Conservation (phyloP, 2,329 filamentous ascomycete genomes). For the Fusarium nematophilum region DNA sequence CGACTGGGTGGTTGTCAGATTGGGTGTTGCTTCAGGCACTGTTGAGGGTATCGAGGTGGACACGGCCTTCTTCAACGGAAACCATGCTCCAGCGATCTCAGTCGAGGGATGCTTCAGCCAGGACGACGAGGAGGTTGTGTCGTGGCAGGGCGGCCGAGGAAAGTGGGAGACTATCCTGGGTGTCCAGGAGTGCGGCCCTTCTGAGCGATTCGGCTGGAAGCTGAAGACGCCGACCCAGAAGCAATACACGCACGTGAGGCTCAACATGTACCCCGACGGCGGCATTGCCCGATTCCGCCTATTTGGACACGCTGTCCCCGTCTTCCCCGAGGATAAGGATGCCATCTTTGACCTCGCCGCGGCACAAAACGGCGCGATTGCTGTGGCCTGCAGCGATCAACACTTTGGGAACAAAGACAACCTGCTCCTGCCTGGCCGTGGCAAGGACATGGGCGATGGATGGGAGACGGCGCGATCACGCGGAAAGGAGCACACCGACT, state of each 20-base stretch:
- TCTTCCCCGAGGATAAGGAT: slow-evolving; percentile 75
- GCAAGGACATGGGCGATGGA: slow-evolving; percentile 87
- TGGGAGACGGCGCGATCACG: slow-evolving; percentile 87
- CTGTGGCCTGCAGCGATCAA: slow-evolving; percentile 81
- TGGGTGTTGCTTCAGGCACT: slow-evolving; percentile 76
- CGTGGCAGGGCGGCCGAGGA: slow-evolving; percentile 68
- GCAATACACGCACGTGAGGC: slow-evolving; percentile 80
- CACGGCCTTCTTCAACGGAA: slow-evolving; percentile 84
- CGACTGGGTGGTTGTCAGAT: slow-evolving; percentile 74
- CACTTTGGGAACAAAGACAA: slow-evolving; percentile 88
- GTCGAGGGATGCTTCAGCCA: slow-evolving; percentile 79
- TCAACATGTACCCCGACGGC: slow-evolving; percentile 89
- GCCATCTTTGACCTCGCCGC: slow-evolving; percentile 81
- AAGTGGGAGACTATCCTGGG: slow-evolving; percentile 79
- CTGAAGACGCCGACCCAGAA: slow-evolving; percentile 69
- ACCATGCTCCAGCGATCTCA: slow-evolving; percentile 82
- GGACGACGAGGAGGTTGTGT: slow-evolving; percentile 71
- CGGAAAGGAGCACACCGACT: slow-evolving; percentile 78
- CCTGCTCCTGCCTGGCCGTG: slow-evolving; percentile 80
- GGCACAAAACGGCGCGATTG: slow-evolving; percentile 82
- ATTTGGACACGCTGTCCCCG: slow-evolving; percentile 79
- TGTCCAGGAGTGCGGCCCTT: slow-evolving; percentile 78
- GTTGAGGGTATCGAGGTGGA: slow-evolving; percentile 82
- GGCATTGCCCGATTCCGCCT: slow-evolving; percentile 85
- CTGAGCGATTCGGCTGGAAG: slow-evolving; percentile 79